These are phyloP conservation scores for Yamagishiella unicocca DNA, from an alignment of 139 green algal species.

Conservation along the genomic window DNA sequence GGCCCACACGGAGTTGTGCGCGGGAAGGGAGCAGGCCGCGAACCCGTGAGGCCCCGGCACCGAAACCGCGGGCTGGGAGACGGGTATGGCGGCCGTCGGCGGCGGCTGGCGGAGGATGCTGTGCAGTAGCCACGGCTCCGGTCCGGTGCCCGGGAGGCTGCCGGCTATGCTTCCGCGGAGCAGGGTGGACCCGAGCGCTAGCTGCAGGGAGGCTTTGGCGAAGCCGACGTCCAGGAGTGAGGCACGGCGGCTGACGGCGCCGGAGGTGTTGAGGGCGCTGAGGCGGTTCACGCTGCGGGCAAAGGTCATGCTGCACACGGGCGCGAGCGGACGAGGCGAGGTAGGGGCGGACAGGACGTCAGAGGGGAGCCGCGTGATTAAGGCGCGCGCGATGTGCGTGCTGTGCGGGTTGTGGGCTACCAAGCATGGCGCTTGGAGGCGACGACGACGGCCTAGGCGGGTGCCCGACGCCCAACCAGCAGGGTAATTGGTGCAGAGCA, in stretches of 20 bases:
- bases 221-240: slow-evolving; percentile 22
- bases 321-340: neutral
- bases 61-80: too few species aligned
- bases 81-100: neutral
- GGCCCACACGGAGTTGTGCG: neutral
- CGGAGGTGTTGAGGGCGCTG: slow-evolving; percentile 9
- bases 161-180: slow-evolving; percentile 1
- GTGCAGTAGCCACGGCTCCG: slow-evolving; percentile 32
- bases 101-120: neutral
- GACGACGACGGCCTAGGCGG: too few species aligned
- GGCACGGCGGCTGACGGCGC: neutral
- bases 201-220: slow-evolving; percentile 1
- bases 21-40: neutral
- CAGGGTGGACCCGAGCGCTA: neutral
- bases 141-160: neutral
- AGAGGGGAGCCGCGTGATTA: too few species aligned
- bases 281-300: slow-evolving; percentile 36
- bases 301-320: slow-evolving; percentile 22
- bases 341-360: too few species aligned
- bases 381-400: too few species aligned
- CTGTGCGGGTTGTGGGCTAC: too few species aligned
- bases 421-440: too few species aligned
- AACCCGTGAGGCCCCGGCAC: too few species aligned
- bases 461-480: too few species aligned
- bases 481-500: too few species aligned